phyloP scores from a whole-genome alignment of 1,284 basidiomycete genomes.

The Polyporus tsugae region DNA sequence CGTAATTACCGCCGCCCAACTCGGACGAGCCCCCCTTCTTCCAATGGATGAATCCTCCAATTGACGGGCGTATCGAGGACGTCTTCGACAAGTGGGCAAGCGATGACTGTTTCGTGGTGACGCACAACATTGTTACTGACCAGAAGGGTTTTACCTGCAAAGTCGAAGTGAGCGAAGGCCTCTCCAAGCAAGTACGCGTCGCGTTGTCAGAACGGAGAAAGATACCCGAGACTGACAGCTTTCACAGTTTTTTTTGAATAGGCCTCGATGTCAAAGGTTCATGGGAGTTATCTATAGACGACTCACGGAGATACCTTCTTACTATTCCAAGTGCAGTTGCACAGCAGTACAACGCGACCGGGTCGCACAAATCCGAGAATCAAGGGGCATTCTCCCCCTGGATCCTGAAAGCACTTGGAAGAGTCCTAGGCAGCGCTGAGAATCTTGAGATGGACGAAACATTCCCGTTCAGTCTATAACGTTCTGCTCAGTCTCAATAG shows the following conservation, averaged over 20 bases:
- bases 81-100: constrained; percentile 34
- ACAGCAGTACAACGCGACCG: constrained; percentile 37
- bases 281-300: constrained; percentile 41
- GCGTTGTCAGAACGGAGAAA: not conserved
- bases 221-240: not conserved
- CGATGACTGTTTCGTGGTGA: constrained; percentile 36
- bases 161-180: constrained; percentile 31
- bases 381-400: constrained; percentile 36
- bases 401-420: constrained; percentile 37
- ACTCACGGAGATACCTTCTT: constrained; percentile 39
- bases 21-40: constrained; percentile 41
- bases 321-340: constrained; percentile 40
- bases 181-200: constrained; percentile 37
- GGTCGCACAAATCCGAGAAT: constrained; percentile 35
- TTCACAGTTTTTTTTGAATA: constrained; percentile 37
- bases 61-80: constrained; percentile 36
- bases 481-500: not conserved
- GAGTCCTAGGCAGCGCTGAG: constrained; percentile 30
- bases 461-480: constrained; percentile 36
- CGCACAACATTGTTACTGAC: constrained; percentile 33
- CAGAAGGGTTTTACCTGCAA: constrained; percentile 33
- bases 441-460: constrained; percentile 26
- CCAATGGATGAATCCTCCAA: constrained; percentile 37
- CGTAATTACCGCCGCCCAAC: constrained; percentile 39
- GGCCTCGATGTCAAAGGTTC: constrained; percentile 38